A percentile compares a stretch with the other conserved stretches of the same genome.
phyloP scores from a whole-genome alignment of 768 basidiomycete genomes.

The Suillus lakei region DNA sequence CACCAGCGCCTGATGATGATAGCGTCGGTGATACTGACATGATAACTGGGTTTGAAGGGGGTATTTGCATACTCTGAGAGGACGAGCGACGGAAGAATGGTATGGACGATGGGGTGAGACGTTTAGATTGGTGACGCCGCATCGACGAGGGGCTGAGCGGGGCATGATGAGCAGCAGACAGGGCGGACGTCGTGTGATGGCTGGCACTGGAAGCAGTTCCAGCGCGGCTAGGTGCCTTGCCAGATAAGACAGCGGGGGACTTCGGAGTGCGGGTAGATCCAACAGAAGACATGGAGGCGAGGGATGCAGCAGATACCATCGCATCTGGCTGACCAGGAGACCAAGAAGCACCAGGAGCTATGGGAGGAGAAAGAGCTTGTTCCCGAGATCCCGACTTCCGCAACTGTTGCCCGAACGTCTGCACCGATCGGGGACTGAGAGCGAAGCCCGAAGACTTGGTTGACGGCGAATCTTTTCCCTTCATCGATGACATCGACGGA shows the following conservation, averaged over 20 bases:
- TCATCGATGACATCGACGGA: slow-evolving; percentile 61
- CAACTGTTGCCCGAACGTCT: slow-evolving; percentile 63
- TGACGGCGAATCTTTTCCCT: slow-evolving; percentile 44
- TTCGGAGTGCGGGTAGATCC: slow-evolving; percentile 63
- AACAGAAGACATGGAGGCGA: slow-evolving; percentile 74
- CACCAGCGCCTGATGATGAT: slow-evolving; percentile 47
- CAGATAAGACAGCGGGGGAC: slow-evolving; percentile 44
- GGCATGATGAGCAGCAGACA: slow-evolving; percentile 56
- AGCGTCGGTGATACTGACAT: slow-evolving; percentile 56
- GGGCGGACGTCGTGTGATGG: slow-evolving; percentile 62
- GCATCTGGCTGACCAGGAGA: slow-evolving; percentile 73
- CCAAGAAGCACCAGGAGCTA: slow-evolving; percentile 57
- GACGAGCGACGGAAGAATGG: slow-evolving; percentile 94
- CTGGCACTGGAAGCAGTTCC: slow-evolving; percentile 80
- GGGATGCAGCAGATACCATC: slow-evolving; percentile 78
- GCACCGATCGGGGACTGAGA: slow-evolving; percentile 68
- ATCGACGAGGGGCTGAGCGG: slow-evolving; percentile 78
- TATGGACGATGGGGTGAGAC: slow-evolving; percentile 90
- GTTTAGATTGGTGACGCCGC: slow-evolving; percentile 68
- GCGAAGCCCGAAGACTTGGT: slow-evolving; percentile 59
- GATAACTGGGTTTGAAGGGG: slow-evolving; percentile 45
- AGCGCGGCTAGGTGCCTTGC: slow-evolving; percentile 71
- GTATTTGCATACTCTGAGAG: slow-evolving; percentile 83
- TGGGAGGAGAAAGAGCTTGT: slow-evolving; percentile 50
- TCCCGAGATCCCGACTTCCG: slow-evolving; percentile 77